Conservation (phyloP, 2,329 filamentous ascomycete species). For the Teratosphaeria epicoccoides region DNA sequence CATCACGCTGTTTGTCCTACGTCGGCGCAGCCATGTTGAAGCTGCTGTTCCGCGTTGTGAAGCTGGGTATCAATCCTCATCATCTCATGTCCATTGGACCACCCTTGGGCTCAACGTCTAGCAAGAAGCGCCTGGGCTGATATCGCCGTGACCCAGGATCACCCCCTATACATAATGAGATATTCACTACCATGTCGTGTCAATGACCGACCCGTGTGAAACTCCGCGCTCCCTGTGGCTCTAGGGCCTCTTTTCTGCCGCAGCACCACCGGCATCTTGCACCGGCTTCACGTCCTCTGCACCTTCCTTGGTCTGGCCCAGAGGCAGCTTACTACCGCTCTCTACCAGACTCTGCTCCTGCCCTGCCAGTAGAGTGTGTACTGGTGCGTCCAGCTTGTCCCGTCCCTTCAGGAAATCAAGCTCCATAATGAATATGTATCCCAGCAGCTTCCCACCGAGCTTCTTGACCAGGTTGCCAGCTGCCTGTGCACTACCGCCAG, state of each 20-base stretch:
- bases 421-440: slow-evolving; percentile 92
- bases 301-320: slow-evolving; percentile 15
- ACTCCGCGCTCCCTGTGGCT: not conserved
- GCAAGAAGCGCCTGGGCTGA: not conserved
- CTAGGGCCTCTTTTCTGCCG: slow-evolving; percentile 12
- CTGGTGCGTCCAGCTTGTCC: slow-evolving; percentile 75
- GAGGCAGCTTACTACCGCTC: slow-evolving; percentile 7
- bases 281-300: slow-evolving; percentile 12
- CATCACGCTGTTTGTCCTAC: not conserved
- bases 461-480: slow-evolving; percentile 78
- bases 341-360: slow-evolving; percentile 36
- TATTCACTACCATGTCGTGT: not conserved
- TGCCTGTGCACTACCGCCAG: slow-evolving; percentile 82
- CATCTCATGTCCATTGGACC: not conserved
- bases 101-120: not conserved
- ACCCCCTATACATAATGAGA: not conserved
- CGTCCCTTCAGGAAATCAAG: slow-evolving; percentile 86
- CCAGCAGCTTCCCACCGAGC: slow-evolving; percentile 74
- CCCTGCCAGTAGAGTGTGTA: slow-evolving; percentile 68
- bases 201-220: not conserved
- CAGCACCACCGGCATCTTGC: slow-evolving; percentile 14
- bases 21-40: not conserved
- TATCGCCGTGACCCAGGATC: not conserved
- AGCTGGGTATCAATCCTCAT: not conserved
- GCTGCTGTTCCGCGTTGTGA: not conserved